These are phyloP conservation scores for Phyllosticta citribraziliensis DNA, from an alignment of 2,329 filamentous ascomycete genomes.

Conservation along the genomic window DNA sequence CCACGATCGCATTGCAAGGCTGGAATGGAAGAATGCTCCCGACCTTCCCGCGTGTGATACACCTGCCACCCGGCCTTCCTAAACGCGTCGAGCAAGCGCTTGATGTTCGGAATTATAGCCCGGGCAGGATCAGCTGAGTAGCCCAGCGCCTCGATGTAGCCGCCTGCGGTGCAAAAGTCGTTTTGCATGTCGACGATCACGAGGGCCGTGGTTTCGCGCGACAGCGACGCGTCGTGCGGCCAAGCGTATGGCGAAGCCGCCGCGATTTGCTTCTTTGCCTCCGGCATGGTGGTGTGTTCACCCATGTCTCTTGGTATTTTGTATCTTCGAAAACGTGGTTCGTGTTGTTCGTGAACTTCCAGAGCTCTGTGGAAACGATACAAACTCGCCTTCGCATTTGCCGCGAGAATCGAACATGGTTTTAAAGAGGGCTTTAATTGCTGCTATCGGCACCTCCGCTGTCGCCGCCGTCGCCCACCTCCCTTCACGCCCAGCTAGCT, in stretches of 20 bases:
- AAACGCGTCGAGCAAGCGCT: constrained; percentile 32
- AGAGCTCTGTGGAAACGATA: not conserved
- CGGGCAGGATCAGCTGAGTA: constrained; percentile 32
- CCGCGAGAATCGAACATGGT: no score
- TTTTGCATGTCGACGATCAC: constrained; percentile 20
- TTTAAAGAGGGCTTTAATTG: not conserved
- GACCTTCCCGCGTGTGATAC: constrained; percentile 41
- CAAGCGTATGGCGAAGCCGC: constrained; percentile 28
- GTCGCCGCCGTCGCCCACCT: not conserved
- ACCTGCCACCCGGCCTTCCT: constrained; percentile 33
- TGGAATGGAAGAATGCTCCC: constrained; percentile 11
- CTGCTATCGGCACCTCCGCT: not conserved
- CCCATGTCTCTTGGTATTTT: not conserved
- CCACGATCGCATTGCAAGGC: not conserved
- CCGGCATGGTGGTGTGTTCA: not conserved
- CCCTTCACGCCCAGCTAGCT: not conserved
- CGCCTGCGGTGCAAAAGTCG: constrained; percentile 34
- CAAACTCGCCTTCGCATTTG: no score
- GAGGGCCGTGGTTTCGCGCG: constrained; percentile 17
- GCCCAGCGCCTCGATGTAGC: constrained; percentile 42
- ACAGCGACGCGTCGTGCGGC: constrained; percentile 32
- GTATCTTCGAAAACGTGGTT: not conserved
- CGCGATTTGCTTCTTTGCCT: constrained; percentile 14
- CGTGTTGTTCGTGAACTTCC: not conserved
- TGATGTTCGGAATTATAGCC: constrained; percentile 35